Evolutionary conservation across 805 yeast genomes (phyloP).

Genomic region (Nakazawaea peltata): DNA sequence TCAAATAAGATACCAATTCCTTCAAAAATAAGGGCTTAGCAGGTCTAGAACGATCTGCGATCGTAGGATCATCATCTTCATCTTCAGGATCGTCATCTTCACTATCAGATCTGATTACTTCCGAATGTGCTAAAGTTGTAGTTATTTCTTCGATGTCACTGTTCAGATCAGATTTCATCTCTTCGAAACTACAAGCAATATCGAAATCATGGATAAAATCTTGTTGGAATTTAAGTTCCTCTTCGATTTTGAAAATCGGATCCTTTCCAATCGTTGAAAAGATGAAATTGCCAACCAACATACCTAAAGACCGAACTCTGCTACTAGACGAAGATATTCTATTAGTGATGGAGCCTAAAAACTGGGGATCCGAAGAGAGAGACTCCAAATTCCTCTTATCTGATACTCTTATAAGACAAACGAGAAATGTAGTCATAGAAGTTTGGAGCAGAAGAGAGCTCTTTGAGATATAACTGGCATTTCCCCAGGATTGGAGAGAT

Average conservation of each 20-base stretch:
- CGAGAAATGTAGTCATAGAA: constrained; percentile 36
- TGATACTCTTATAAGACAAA: constrained; percentile 25
- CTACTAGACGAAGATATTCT: constrained; percentile 43
- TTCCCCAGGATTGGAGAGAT: constrained; percentile 6
- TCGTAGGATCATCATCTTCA: constrained; percentile 47
- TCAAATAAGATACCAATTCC: constrained; percentile 55
- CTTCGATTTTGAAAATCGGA: constrained; percentile 17
- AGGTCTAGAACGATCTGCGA: constrained; percentile 26
- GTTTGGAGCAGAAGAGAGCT: constrained; percentile 29
- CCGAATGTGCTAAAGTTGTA: not conserved
- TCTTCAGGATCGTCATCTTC: constrained; percentile 28
- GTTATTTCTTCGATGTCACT: constrained; percentile 19
- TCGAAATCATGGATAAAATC: not conserved
- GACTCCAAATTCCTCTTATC: constrained; percentile 16
- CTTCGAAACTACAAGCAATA: not conserved
- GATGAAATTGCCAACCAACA: constrained; percentile 46
- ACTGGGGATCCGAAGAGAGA: constrained; percentile 28
- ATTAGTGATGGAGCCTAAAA: constrained; percentile 43
- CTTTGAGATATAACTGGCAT: not conserved
- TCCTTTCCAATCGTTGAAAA: constrained; percentile 23
- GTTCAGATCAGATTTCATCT: not conserved
- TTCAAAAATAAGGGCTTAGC: constrained; percentile 60
- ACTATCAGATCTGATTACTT: constrained; percentile 20
- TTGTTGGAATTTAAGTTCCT: constrained; percentile 21
- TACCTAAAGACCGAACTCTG: constrained; percentile 42